phyloP scores from a whole-genome alignment of 2,329 filamentous ascomycete species.

The Dactylonectria macrodidyma region DNA sequence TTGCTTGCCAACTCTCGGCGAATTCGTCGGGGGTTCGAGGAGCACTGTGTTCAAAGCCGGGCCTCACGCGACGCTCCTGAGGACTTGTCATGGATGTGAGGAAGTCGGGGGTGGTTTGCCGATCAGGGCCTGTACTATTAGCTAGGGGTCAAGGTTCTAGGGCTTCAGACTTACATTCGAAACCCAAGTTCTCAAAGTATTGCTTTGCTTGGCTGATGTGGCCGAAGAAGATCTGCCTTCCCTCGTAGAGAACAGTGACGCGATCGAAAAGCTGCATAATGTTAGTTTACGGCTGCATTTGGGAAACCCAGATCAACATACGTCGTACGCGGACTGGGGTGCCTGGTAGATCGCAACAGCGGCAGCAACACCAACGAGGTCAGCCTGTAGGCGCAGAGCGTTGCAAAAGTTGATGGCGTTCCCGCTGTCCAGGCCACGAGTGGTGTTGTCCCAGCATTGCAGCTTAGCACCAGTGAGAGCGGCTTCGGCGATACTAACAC shows the following conservation, averaged over 20 bases:
- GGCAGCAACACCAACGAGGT: constrained; percentile 45
- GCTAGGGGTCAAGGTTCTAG: no score
- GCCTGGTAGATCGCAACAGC: constrained; percentile 71
- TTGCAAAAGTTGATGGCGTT: constrained; percentile 48
- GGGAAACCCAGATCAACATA: constrained; percentile 15
- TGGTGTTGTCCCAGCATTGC: constrained; percentile 53
- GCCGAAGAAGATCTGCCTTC: constrained; percentile 78
- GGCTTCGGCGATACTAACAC: constrained; percentile 83
- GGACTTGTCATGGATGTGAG: constrained; percentile 60
- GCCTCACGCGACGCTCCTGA: constrained; percentile 52
- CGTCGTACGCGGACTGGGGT: constrained; percentile 70
- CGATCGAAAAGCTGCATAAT: constrained; percentile 76
- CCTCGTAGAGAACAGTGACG: constrained; percentile 77
- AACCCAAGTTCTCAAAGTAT: constrained; percentile 68
- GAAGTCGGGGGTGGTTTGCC: constrained; percentile 48
- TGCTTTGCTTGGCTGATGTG: constrained; percentile 67
- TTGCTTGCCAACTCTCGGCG: constrained; percentile 51
- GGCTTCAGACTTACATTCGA: constrained; percentile 37
- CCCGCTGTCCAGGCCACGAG: constrained; percentile 48
- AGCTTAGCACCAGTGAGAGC: constrained; percentile 44
- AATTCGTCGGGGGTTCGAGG: constrained; percentile 57
- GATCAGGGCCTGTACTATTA: constrained; percentile 36
- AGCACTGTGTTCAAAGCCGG: constrained; percentile 50
- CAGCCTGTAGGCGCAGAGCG: constrained; percentile 46
- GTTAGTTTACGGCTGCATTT: constrained; percentile 41